Evolutionary conservation across 352 stramenopile genomes (phyloP).

Genomic region (Phytopythium mirpurense): DNA sequence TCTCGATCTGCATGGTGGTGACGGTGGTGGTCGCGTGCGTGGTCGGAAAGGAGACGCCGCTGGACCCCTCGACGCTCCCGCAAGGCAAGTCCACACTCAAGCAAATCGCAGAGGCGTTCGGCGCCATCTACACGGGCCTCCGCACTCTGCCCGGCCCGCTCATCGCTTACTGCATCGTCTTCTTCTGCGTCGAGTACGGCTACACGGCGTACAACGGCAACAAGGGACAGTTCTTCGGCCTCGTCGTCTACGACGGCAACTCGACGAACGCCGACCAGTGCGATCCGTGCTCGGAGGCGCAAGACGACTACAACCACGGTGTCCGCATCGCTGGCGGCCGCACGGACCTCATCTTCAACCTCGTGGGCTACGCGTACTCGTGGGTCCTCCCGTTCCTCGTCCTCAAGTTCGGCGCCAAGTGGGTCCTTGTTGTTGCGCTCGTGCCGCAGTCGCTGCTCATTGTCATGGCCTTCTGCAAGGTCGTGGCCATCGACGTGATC

Average conservation of each 20-base stretch:
- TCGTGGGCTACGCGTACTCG: constrained; percentile 38
- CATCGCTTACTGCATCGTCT: constrained; percentile 23
- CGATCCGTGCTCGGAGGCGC: constrained; percentile 22
- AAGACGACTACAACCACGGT: constrained; percentile 42
- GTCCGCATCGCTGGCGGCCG: constrained; percentile 35
- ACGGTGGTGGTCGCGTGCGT: constrained; percentile 24
- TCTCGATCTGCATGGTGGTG: constrained; percentile 37
- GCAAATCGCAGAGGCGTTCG: constrained; percentile 24
- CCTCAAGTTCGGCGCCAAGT: constrained; percentile 35
- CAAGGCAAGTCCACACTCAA: too few species aligned
- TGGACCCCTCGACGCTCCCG: constrained; percentile 19
- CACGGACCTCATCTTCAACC: constrained; percentile 37
- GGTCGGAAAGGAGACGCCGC: constrained; percentile 28
- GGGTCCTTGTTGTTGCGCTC: constrained; percentile 24
- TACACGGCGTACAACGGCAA: constrained; percentile 55
- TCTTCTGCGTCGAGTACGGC: constrained; percentile 42
- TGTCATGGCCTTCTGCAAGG: constrained; percentile 36
- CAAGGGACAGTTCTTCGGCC: constrained; percentile 56
- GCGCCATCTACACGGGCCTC: constrained; percentile 32
- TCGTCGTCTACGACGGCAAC: constrained; percentile 35
- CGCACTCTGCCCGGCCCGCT: constrained; percentile 26
- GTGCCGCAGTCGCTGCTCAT: constrained; percentile 52
- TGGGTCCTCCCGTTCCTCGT: constrained; percentile 37
- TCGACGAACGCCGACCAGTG: constrained; percentile 30
- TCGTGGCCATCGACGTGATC: constrained; percentile 29